Conservation (phyloP, 495 filamentous ascomycete species). For the Trichoderma parareesei region DNA sequence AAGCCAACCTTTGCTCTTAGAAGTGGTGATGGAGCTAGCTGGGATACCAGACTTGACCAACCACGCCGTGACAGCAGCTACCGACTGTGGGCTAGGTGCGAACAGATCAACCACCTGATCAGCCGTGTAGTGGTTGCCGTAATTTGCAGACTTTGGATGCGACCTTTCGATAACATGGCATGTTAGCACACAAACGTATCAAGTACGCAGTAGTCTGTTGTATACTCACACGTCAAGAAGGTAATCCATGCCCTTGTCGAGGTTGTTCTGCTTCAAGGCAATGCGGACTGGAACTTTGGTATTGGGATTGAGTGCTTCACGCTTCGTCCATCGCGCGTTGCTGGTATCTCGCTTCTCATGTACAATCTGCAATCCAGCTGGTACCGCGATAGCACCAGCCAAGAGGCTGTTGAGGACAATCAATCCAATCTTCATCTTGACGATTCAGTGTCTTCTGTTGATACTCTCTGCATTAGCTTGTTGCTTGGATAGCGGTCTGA, state of each 20-base stretch:
- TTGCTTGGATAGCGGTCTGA: too few relatives aligned
- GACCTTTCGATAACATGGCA: conserved; percentile 24
- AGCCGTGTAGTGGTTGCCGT: conserved; percentile 44
- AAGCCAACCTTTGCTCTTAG: conserved; percentile 33
- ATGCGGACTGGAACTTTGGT: conserved; percentile 7
- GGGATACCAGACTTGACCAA: conserved; percentile 42
- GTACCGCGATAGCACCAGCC: neutral
- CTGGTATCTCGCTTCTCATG: neutral
- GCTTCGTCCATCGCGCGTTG: conserved; percentile 7
- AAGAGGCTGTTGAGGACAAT: conserved; percentile 6
- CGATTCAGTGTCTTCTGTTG: too few relatives aligned
- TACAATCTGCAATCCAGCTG: neutral
- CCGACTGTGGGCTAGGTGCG: conserved; percentile 33
- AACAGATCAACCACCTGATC: conserved; percentile 46
- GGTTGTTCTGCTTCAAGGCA: conserved; percentile 11
- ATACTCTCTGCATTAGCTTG: too few relatives aligned
- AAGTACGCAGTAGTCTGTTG: neutral
- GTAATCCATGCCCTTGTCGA: conserved; percentile 21
- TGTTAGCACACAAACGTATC: neutral
- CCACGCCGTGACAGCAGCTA: conserved; percentile 42
- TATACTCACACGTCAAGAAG: conserved; percentile 24
- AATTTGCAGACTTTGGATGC: conserved; percentile 52
- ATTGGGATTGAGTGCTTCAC: neutral
- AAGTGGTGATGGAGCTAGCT: conserved; percentile 17
- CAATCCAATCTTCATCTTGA: neutral